Base-by-base conservation (phyloP, 1,284 basidiomycete species). In the Fomitopsis palustris region DNA sequence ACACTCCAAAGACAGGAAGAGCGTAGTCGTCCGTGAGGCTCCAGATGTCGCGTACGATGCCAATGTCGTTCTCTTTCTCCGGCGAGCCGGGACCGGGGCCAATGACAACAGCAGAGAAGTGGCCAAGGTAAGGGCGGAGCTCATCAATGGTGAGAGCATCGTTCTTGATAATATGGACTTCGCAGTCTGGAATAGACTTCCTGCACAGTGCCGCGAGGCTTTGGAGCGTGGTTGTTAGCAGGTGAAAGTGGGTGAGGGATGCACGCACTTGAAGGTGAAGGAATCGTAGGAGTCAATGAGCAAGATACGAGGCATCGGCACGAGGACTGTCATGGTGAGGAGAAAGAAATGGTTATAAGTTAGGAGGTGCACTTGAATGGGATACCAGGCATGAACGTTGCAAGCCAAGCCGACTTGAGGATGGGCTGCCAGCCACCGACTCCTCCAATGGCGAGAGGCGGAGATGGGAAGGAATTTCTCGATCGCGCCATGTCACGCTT, bases 51-150 rank as follows among this genome's bases (percentile, higher is more conserved):
- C 76, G 81, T 55, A 91, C 79, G 42, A 91, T 69, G 14, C 89
- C 90, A 54, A 92, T 79, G 61, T 93, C 91, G 35, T 71, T 65
- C 7, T 77, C 68, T 38, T 81, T 77, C 42, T 84, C 77, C 0
- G 92, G 92, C n/a, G 88, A 90, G 3, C 92, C 92, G 6, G 92
- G 92, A 0, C 92, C 92, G 10, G 92, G 91, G 3, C 91, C 90
- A 14, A 93, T 78, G 58, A 93, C 72, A 56, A 92, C 73, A 21
- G 86, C 89, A 43, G 85, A 81, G 68, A 92, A 90, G 63, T 79
- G 77, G 10, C 72, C 67, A 31, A 93, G 78, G 60, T 81, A 72
- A 0, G 81, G 76, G 12, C 78, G 66, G 42, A 93, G 77, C 31
- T 80, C 70, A 27, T 78, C 59, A 51, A 83, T 74, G 17, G 78